Evolutionary conservation across 495 filamentous ascomycete genomes (phyloP), one percentile per base, ranked within the genome.

Genomic region (Aspergillus asperescens): DNA sequence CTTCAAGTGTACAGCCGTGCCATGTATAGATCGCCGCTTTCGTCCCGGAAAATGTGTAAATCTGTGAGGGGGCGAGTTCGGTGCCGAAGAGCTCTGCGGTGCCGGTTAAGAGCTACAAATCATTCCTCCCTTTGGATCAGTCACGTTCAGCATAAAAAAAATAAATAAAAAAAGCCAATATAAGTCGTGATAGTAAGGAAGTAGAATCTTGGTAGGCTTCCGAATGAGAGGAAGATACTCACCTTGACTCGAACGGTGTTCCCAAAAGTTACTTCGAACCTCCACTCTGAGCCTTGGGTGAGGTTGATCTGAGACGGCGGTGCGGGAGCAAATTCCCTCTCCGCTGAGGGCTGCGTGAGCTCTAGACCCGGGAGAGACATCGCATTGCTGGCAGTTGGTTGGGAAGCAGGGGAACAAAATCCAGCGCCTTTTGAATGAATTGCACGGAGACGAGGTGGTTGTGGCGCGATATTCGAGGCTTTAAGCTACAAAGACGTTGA

Each of bases 11-110:
- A 60, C 90, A 95, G 52, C 94, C 94, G 65, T 91, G 81, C 84
- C 87, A 94, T 35, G 90, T 95, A 69, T 84, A 91, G 54, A 99
- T 85, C 20, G 90, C 89, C 28, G 87, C 84, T 68, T 95, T 95
- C 29, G 80, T 83, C 16, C 89, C 87, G 25, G 77, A 76, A 69
- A 99, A 95, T 34, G 80, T 84, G 76, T 97, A 97, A 1, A 77
- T 76, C 48, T 86, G 83, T 51, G 84, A 86, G 10, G 81, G 78
- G 10, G 90, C 89, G 49, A 99, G 86, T 70, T 97, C 91, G 42
- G 90, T 93, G 64, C 94, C 94, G 71, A 97, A 96, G 61, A 94
- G 81, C 75, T 99, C 93, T 34, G 94, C 94, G 10, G 83, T 89
- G 57, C 93, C 93, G 31, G 77, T 78, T 32, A 87, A 67, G 18